Conservation (phyloP, 495 filamentous ascomycete genomes). For the Wilcoxina mikolae region DNA sequence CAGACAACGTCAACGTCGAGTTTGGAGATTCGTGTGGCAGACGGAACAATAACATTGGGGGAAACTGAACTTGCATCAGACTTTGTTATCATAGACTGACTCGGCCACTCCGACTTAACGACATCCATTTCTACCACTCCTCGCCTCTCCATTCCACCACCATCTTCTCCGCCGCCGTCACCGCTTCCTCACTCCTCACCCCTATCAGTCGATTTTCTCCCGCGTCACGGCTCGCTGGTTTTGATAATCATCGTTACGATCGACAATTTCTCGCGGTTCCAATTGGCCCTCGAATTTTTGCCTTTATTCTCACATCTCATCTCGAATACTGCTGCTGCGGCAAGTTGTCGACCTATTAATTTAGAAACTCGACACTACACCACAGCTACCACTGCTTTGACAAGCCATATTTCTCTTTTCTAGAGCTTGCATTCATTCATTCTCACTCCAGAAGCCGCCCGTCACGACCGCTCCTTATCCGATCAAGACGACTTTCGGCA, state of each 20-base stretch:
- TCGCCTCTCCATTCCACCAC: constrained; percentile 3
- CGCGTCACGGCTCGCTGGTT: constrained; percentile 4
- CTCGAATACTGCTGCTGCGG: neutral
- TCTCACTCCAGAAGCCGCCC: constrained; percentile 7
- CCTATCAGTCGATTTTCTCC: neutral
- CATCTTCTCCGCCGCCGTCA: neutral
- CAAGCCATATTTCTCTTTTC: constrained; percentile 7
- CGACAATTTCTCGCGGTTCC: neutral
- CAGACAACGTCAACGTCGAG: too few species aligned
- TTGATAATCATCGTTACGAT: constrained; percentile 16
- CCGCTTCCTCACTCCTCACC: constrained; percentile 1
- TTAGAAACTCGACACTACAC: constrained; percentile 26
- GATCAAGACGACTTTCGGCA: neutral
- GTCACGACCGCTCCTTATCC: constrained; percentile 6
- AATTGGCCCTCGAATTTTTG: neutral
- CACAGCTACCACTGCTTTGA: constrained; percentile 15
- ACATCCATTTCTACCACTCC: neutral
- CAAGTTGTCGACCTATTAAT: constrained; percentile 29
- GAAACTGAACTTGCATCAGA: too few species aligned
- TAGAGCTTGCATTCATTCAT: constrained; percentile 8
- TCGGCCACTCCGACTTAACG: too few species aligned
- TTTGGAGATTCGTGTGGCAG: too few species aligned
- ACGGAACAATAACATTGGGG: too few species aligned
- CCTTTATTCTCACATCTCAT: neutral
- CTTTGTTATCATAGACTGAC: too few species aligned